Conservation (phyloP, 345 rosid genomes). For the Eucalyptus pauciflora region DNA sequence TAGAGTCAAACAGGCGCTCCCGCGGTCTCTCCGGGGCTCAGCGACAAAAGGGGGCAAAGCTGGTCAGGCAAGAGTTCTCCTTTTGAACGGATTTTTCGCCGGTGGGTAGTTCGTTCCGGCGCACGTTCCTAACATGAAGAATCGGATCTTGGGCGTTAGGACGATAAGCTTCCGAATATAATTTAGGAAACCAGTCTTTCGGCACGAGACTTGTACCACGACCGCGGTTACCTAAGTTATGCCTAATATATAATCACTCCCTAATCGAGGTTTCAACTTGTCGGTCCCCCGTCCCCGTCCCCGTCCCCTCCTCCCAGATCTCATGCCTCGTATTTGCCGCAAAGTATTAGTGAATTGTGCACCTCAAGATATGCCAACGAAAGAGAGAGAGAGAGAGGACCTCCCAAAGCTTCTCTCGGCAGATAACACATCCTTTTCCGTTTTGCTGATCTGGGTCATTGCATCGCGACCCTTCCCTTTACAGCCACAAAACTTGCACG, state of each 20-base stretch:
- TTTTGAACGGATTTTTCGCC: background rate
- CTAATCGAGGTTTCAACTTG: background rate
- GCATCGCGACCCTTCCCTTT: background rate
- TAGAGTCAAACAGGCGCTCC: background rate
- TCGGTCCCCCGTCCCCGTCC: background rate
- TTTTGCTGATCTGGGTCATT: background rate
- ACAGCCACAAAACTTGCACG: background rate
- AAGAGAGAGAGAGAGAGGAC: background rate
- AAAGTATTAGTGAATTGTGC: background rate
- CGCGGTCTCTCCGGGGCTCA: background rate
- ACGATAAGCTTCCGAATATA: background rate
- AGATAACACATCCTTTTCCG: background rate
- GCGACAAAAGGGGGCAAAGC: background rate
- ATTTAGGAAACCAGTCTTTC: background rate
- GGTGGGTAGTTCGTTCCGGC: background rate
- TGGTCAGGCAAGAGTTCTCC: background rate
- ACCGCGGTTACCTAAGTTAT: background rate
- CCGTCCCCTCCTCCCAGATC: background rate
- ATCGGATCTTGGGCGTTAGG: background rate
- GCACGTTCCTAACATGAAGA: background rate
- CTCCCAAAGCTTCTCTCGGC: background rate
- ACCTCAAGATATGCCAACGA: background rate
- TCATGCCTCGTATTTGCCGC: background rate
- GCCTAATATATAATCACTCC: background rate
- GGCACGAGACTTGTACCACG: background rate